Conservation (phyloP, 345 rosid species). For the Sonneratia caseolaris region DNA sequence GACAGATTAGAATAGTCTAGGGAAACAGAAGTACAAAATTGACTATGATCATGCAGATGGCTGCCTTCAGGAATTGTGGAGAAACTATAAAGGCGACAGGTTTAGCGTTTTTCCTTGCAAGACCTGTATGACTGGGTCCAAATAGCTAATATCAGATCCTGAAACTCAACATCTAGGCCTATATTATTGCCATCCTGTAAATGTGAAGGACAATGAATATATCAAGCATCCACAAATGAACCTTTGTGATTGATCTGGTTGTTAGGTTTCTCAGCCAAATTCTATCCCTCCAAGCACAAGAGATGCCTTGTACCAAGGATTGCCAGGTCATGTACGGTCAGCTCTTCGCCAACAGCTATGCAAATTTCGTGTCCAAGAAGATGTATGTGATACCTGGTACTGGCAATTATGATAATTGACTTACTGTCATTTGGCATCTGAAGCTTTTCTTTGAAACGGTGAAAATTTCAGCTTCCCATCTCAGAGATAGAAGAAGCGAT, state of each 20-base stretch:
- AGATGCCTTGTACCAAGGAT: constrained; percentile 91
- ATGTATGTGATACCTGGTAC: constrained; percentile 31
- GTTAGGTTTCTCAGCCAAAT: constrained; percentile 83
- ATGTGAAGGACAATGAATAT: neutral
- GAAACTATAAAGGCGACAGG: neutral
- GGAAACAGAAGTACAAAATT: neutral
- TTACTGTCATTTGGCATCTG: neutral
- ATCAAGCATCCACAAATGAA: neutral
- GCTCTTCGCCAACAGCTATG: constrained; percentile 62
- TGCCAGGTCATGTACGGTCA: constrained; percentile 77
- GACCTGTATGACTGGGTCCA: neutral
- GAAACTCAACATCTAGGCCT: neutral
- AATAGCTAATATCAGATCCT: neutral
- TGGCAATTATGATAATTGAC: neutral
- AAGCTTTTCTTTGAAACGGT: neutral
- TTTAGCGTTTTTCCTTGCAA: neutral
- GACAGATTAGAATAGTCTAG: neutral
- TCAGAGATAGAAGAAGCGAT: constrained; percentile 79
- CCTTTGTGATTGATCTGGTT: neutral
- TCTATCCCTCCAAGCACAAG: constrained; percentile 85
- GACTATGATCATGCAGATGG: neutral
- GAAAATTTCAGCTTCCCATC: constrained; percentile 51
- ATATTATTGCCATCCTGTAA: neutral
- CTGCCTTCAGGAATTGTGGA: neutral
- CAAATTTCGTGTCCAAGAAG: constrained; percentile 62